Evolutionary conservation across 495 filamentous ascomycete species (phyloP), one percentile per base, ranked within the genome.

Genomic region (Chlorociboria aeruginascens): DNA sequence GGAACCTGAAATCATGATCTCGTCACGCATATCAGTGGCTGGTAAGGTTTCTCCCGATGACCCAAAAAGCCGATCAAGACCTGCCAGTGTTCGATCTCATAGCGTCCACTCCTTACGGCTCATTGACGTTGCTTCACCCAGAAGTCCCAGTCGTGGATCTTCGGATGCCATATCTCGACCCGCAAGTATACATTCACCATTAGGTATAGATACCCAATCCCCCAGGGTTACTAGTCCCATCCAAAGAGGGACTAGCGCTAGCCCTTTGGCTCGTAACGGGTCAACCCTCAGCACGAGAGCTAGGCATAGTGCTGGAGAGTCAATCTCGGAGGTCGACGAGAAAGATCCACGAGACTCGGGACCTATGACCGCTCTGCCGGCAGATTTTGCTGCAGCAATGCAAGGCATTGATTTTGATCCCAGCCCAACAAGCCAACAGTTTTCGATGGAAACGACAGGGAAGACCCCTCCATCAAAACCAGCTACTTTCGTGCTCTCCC

Each of bases 1-100:
- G 52, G 72, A 75, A 51, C 66, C 72, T 12, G 63, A 72, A 49
- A 74, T 78, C 46, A 57, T 76, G 49, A 74, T 69, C 4, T 74
- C 72, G 0, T 73, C 72, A 20, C 61, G 74, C 31, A 60, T 76
- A n/a, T 78, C 74, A 1, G 69, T 78, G 32, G 65, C 68, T 43
- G 71, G 70, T 29, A 48, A 43, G 14, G 43, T 55, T 6, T 48
- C 54, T 40, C 54, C 52, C 17, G 55, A 61, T 28, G 48, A 54
- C n/a, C 6, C 25, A 3, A 45, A 38, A 16, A 48, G 10, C 8
- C 37, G 34, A 13, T 57, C 53, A 10, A 44, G 53, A 49, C 45
- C 20, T 14, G 48, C 53, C 1, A 60, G 54, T 10, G 56, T 55
- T n/a, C 63, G 69, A 36, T 65, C 74, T n/a, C 63, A 63, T 6